Base-by-base conservation (phyloP, 2,329 filamentous ascomycete genomes). In the Neofusicoccum ribis region DNA sequence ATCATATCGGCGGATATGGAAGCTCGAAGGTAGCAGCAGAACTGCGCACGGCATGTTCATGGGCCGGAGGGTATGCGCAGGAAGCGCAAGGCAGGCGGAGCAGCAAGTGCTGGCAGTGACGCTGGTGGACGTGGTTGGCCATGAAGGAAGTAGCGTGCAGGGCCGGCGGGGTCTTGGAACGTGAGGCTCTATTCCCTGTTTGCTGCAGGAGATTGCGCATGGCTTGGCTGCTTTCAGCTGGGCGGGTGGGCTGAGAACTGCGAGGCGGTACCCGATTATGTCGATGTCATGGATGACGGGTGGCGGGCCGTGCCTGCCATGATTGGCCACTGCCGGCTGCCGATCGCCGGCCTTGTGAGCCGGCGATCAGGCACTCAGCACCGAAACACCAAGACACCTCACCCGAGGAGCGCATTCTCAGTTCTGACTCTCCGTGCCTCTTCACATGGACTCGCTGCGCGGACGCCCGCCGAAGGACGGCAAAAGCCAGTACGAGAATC, bases 121-220 rank as follows among this genome's bases (percentile, higher is more conserved):
- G 41, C 9, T 59, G 54, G 41, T 8, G n/a, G 56, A 23, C 23
- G 56, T 60, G 56, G 43, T 20, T 17, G 41, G 56, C 27, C 15
- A 15, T 27, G 41, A 5, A 20, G n/a, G 27, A 60, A 20, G 41
- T 46, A 59, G 23, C 11, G 17, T 14, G 51, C n/a, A 39, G 36
- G 6, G 11, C 8, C 31, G n/a, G 15, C n/a, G 43, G 34, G 43
- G 27, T 23, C 41, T 11, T 60, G 41, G 12, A 37, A 37, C 9
- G 27, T 47, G 56, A 44, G 39, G 39, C 23, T 59, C 54, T 20
- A 59, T 44, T 27, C 43, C 56, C 43, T 44, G 56, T 60, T 60
- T 60, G 31, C 43, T 14, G 31, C 43, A 31, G 15, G n/a, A n/a
- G 17, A 27, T 31, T 27, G 37, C 27, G 39, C 39, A 59, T 36